Base-by-base conservation (phyloP, 345 rosid genomes). In the Brassica rapa region DNA sequence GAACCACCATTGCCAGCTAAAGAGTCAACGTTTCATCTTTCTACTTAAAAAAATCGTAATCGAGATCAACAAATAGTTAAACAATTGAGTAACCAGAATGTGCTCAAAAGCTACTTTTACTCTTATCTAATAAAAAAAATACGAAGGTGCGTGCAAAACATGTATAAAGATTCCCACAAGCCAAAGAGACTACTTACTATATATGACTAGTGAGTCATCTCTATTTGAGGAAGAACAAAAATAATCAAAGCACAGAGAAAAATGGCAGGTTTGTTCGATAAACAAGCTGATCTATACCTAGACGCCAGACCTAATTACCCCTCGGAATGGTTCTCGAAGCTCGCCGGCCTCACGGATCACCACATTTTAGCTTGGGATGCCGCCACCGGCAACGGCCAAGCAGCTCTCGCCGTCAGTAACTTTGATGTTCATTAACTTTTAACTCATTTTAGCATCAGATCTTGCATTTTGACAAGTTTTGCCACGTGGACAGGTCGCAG, bases 301-400 rank as follows among this genome's bases (percentile, higher is more conserved):
- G 92, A 88, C 49, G 87, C 85, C 8, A 84, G 97, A 39, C 94
- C 91, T 3, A 82, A 76, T 24, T 91, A 89, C 72, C 91, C 91
- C 0, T 55, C 79, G 4, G 77, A 83, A 4, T 88, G 91, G 93
- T 89, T 82, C 81, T 83, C 87, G 0, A 85, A 82, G 90, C 88
- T 89, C 23, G 85, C 91, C 15, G 66, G 57, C 60, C 84, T 70
- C 83, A 87, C 86, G 49, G 72, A 68, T 75, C 83, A 43, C 64
- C 95, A 85, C 69, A 66, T 72, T 43, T 75, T 86, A 21, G 93
- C 97, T 43, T 87, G 88, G 90, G 93, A 90, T 68, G 89, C 77
- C 29, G 94, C 91, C 83, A 86, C 89, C 10, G 87, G 94, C 74
- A 88, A 85, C 59, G 94, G 94, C 63, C 94, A 90, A 82, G 97